Conservation (phyloP, 164 flowering plant species). For the Euptelea pleiosperma region DNA sequence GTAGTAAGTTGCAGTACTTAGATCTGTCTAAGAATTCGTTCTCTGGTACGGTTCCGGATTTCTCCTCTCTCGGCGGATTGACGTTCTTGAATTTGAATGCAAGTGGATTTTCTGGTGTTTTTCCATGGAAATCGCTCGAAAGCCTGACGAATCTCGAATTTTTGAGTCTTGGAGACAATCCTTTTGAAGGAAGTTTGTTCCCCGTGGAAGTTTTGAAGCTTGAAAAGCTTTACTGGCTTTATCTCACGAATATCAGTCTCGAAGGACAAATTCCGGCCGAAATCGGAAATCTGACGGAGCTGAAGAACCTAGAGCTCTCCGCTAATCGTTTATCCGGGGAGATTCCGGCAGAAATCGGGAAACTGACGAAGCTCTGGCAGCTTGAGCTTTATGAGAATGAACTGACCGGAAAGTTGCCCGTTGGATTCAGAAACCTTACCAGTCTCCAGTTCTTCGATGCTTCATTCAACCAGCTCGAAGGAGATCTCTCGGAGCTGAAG, state of each 20-base stretch:
- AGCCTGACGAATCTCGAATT: slow-evolving; percentile 33
- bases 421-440: slow-evolving; percentile 55
- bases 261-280: slow-evolving; percentile 54
- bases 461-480: slow-evolving; percentile 40
- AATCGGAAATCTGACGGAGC: slow-evolving; percentile 57
- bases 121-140: slow-evolving; percentile 56
- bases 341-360: slow-evolving; percentile 57
- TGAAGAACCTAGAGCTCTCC: slow-evolving; percentile 55
- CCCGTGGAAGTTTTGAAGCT: slow-evolving; percentile 51
- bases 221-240: slow-evolving; percentile 49
- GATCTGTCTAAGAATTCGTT: slow-evolving; percentile 51
- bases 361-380: slow-evolving; percentile 63
- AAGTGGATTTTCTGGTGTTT: slow-evolving; percentile 54
- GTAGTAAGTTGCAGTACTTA: slow-evolving; percentile 37
- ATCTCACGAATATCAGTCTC: slow-evolving; percentile 59
- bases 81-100: slow-evolving; percentile 36
- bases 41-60: slow-evolving; percentile 47
- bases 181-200: slow-evolving; percentile 39
- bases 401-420: slow-evolving; percentile 58
- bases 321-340: slow-evolving; percentile 47
- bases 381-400: slow-evolving; percentile 61
- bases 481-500: slow-evolving; percentile 48
- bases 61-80: slow-evolving; percentile 35
- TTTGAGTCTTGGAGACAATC: slow-evolving; percentile 66
- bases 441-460: slow-evolving; percentile 49